These are phyloP conservation scores for Elsinoe perseae DNA, from an alignment of 2,329 filamentous ascomycete species.

Conservation along the genomic window DNA sequence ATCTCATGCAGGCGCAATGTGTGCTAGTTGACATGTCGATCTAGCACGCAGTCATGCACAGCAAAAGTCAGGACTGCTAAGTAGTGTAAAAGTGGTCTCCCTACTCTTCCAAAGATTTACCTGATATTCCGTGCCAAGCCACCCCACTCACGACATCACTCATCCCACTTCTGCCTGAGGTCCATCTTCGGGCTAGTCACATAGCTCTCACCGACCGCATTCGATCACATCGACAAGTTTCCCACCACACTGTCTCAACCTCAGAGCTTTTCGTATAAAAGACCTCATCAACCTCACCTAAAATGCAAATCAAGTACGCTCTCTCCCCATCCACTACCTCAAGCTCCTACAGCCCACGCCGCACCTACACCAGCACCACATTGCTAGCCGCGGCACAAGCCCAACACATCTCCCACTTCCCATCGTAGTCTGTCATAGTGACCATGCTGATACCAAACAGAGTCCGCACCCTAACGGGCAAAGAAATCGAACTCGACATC, in stretches of 20 bases:
- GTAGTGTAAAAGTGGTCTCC: too few relatives aligned
- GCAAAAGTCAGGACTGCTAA: too few relatives aligned
- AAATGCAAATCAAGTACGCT: constrained; percentile 21
- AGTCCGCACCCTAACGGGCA: constrained; percentile 94
- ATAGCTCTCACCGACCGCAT: background rate
- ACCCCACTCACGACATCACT: constrained; percentile 2
- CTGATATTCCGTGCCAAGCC: background rate
- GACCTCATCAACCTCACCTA: background rate
- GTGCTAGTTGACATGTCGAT: too few relatives aligned
- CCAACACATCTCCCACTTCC: background rate
- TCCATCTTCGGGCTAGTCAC: background rate
- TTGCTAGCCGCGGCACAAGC: too few relatives aligned
- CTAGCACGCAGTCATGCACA: too few relatives aligned
- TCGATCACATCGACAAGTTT: background rate
- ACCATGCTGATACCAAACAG: constrained; percentile 44
- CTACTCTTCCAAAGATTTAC: background rate
- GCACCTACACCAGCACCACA: background rate
- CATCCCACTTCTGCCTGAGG: constrained; percentile 13
- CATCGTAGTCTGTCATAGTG: background rate
- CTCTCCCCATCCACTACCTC: background rate
- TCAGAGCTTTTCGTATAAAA: background rate
- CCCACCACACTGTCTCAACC: background rate
- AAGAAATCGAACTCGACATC: constrained; percentile 98
- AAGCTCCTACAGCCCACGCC: background rate
- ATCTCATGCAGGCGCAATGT: background rate